Evolutionary conservation across 176 grass and related monocot genomes (phyloP).

Genomic region (Canna indica): DNA sequence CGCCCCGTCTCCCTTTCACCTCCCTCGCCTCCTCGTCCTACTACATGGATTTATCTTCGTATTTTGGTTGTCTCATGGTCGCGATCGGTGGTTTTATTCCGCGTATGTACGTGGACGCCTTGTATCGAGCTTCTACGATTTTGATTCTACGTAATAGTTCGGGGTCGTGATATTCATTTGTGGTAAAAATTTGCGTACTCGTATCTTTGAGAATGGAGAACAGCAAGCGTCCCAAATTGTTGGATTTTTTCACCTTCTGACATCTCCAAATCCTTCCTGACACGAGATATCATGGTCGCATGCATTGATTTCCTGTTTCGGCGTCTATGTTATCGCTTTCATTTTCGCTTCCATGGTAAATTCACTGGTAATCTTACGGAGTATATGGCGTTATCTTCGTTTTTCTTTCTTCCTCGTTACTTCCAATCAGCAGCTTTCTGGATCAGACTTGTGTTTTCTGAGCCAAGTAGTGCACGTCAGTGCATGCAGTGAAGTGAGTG

Average conservation of each 20-base stretch:
- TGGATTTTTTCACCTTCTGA: background rate
- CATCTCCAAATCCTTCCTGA: background rate
- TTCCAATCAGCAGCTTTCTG: background rate
- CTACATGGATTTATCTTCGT: background rate
- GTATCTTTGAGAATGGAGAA: background rate
- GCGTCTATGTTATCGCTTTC: background rate
- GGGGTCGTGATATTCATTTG: background rate
- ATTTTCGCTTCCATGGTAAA: background rate
- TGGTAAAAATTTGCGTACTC: background rate
- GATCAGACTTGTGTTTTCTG: background rate
- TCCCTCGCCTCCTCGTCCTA: background rate
- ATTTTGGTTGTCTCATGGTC: background rate
- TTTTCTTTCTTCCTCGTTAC: background rate
- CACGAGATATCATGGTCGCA: background rate
- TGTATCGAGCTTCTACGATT: background rate
- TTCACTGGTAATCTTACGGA: background rate
- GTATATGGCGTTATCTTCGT: background rate
- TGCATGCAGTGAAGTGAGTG: background rate
- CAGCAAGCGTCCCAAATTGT: background rate
- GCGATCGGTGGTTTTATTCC: background rate
- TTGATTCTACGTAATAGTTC: slow-evolving; percentile 2
- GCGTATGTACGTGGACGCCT: background rate
- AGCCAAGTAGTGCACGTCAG: background rate
- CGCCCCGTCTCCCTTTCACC: background rate
- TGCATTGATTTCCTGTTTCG: background rate